Evolutionary conservation across 2,329 filamentous ascomycete species (phyloP), one percentile per base, ranked within the genome.

Genomic region (Aaosphaeria pasadenensis): DNA sequence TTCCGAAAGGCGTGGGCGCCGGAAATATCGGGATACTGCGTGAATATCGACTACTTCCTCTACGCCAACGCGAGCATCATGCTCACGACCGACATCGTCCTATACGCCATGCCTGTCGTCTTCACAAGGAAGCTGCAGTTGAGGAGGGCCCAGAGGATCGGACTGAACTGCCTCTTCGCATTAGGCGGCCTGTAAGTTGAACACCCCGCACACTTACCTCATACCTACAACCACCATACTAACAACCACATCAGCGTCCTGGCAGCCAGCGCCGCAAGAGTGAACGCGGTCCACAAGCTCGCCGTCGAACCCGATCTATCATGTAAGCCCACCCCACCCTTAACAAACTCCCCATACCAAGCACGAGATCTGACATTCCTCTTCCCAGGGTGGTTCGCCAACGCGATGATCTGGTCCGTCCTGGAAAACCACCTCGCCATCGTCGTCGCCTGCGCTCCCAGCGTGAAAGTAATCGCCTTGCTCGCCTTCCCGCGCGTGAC

Each of bases 31-130:
- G 69, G 69, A 4, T 50, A 50, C 6, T 74, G 71, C 50, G 59
- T 71, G 49, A 55, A 70, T 46, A 54, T 69, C 13, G 52, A 60
- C 11, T 52, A 51, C 2, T 73, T 73, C 52, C 70, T 69, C 51
- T 61, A 69, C 49, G 63, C 66, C 47, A 69, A 69, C 28, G 52
- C 57, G 2, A 60, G 63, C 43, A 68, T 73, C 50, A 73, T 71
- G 54, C 60, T 73, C 7, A 54, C 61, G 29, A 72, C 64, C 24
- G 71, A 74, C 44, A 17, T 68, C 6, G 57, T 72, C 11, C 59
- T 73, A 11, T 70, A 73, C 47, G 53, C 60, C 28, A 64, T 73
- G 54, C 71, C 71, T 0, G 59, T 73, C 6, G 52, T 69, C 2
- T 71, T 71, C 43, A 67, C 71, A 4, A 64, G 67, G 61, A 58